These are phyloP conservation scores for Tricholoma terreum DNA, from an alignment of 768 basidiomycete genomes.

Conservation along the genomic window DNA sequence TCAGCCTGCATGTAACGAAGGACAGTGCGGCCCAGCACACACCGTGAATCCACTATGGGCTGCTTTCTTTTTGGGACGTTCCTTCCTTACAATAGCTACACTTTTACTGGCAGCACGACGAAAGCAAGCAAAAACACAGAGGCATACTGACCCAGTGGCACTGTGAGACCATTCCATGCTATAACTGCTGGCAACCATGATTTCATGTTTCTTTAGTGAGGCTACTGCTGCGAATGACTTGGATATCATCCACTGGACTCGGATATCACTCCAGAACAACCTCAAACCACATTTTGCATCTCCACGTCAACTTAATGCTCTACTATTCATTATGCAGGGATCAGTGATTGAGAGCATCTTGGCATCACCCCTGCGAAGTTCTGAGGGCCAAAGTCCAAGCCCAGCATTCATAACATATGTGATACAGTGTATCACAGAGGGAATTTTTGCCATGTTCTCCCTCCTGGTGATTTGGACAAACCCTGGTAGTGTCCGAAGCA, in stretches of 20 bases:
- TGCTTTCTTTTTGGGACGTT: background rate
- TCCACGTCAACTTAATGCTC: background rate
- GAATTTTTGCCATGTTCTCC: background rate
- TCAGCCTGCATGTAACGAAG: conserved; percentile 1
- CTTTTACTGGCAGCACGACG: no score
- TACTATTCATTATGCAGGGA: background rate
- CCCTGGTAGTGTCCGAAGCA: background rate
- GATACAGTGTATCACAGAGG: background rate
- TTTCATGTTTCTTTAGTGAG: background rate
- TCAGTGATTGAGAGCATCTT: background rate
- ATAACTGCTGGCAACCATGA: no score
- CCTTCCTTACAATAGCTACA: background rate
- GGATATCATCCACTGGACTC: background rate
- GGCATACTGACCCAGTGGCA: no score
- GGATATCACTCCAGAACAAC: background rate
- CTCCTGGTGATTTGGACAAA: background rate
- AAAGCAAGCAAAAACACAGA: no score
- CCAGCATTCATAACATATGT: no score
- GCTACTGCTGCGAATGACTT: background rate
- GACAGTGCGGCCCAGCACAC: background rate
- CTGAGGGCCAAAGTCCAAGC: no score
- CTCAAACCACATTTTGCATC: background rate
- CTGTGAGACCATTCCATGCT: background rate
- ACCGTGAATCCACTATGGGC: background rate
- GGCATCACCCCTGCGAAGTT: no score